Base-by-base conservation (phyloP, 1,284 basidiomycete species). In the Ganoderma sinense region DNA sequence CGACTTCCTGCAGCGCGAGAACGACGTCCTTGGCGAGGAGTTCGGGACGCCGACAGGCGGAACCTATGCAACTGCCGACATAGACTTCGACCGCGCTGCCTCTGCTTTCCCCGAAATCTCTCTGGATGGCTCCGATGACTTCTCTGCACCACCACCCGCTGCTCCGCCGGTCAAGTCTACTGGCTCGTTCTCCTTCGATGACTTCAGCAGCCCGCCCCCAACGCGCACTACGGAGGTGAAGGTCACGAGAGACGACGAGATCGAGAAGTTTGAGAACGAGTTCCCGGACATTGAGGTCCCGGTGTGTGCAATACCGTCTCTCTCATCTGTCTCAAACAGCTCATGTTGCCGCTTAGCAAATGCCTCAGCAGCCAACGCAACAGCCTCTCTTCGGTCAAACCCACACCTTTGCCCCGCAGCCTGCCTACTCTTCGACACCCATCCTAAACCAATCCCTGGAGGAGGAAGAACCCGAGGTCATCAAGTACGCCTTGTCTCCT, bases 391-490 rank as follows among this genome's bases (percentile, higher is more conserved):
- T 87, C 71, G 84, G 85, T 23, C 80, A 86, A 3, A 82, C 88
- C 2, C 77, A 86, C 18, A 82, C 88, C 0, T 92, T 92, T 73
- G 93, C 93, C 41, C 93, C 93, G 10, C 88, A 89, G 58, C 93
- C 93, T 4, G 85, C 86, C 0, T 88, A 88, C 71, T 85, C 91
- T 4, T 88, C 89, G 6, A 93, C 92, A 5, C 92, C 94, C 40
- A 92, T 94, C 73, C 79, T 95, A 74, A 86, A 86, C 79, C 90
- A 93, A 79, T 80, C 87, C 74, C 78, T 92, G 58, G 83, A 87
- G 73, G 94, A 96, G 79, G 94, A 96, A 36, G 96, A 98, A 78
- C 94, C 95, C 0, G 90, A 97, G 77, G 94, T 95, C 41, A 96
- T 97, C 85, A 92, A 88, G 93, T 94, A 74, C 65, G 88, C n/a